Evolutionary conservation across 106 monocot species (phyloP).

Genomic region (Apostasia ramifera): DNA sequence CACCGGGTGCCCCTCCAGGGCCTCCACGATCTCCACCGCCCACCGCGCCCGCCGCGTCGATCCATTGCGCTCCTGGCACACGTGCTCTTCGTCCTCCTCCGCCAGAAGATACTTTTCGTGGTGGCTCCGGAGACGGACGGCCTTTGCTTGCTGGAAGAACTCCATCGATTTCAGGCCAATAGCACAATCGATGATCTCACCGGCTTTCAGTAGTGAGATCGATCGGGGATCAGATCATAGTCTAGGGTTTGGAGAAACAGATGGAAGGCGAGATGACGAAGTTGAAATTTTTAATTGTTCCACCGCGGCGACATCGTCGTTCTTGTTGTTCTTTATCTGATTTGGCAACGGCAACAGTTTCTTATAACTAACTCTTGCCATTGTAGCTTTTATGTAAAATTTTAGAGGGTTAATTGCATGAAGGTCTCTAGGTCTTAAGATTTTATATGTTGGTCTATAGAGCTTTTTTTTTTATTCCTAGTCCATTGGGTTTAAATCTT

Average conservation of each 20-base stretch:
- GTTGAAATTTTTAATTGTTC: no score
- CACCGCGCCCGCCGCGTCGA: slow-evolving; percentile 19
- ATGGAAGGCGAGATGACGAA: no score
- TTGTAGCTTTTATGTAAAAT: no score
- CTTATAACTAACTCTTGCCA: no score
- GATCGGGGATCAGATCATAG: neutral
- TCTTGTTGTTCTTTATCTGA: no score
- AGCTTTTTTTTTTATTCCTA: no score
- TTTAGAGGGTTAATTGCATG: no score
- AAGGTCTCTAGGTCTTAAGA: no score
- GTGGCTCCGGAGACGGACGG: slow-evolving; percentile 43
- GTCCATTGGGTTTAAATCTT: no score
- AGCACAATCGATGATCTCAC: neutral
- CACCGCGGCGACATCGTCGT: no score
- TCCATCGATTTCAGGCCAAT: slow-evolving; percentile 28
- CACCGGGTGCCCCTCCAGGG: slow-evolving; percentile 14
- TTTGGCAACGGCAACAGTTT: no score
- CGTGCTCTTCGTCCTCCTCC: slow-evolving; percentile 49
- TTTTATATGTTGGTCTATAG: no score
- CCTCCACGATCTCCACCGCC: slow-evolving; percentile 34
- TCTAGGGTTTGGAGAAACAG: neutral
- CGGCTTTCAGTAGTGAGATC: neutral
- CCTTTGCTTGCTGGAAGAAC: slow-evolving; percentile 36
- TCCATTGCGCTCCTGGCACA: slow-evolving; percentile 40
- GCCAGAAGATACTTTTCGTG: slow-evolving; percentile 63